Percentiles rank a stretch among this genome's conserved stretches.
Evolutionary conservation across 768 basidiomycete genomes (phyloP).

Genomic region (Mycena latifolia): DNA sequence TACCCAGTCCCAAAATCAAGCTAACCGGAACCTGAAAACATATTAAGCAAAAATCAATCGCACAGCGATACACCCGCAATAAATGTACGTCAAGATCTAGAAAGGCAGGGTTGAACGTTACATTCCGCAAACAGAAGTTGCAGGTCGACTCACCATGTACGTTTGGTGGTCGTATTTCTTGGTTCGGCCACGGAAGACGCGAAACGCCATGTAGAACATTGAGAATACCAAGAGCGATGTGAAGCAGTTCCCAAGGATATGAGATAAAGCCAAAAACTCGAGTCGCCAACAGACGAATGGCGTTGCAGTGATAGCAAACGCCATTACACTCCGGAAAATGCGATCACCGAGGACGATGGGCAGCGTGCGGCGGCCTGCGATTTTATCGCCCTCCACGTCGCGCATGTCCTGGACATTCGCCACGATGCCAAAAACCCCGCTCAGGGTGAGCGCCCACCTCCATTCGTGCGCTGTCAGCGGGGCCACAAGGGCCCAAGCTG

Average conservation of each 20-base stretch:
- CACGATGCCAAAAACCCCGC: slow-evolving; percentile 48
- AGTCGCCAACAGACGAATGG: not conserved
- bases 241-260: not conserved
- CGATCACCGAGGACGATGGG: slow-evolving; percentile 52
- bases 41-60: too few relatives aligned
- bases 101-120: too few relatives aligned
- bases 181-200: not conserved
- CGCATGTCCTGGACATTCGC: slow-evolving; percentile 55
- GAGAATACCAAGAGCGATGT: too few relatives aligned
- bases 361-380: slow-evolving; percentile 52
- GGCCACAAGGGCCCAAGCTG: slow-evolving; percentile 15
- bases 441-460: slow-evolving; percentile 10
- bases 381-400: slow-evolving; percentile 51
- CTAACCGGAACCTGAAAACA: too few relatives aligned
- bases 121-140: too few relatives aligned
- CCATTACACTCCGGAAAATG: slow-evolving; percentile 38
- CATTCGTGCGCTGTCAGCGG: slow-evolving; percentile 3
- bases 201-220: not conserved
- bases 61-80: too few relatives aligned
- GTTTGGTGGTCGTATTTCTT: not conserved
- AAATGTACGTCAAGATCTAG: too few relatives aligned
- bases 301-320: slow-evolving; percentile 10
- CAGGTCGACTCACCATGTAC: not conserved
- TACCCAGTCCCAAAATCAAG: too few relatives aligned
- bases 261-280: not conserved